phyloP scores from a whole-genome alignment of 257 asterid species.

The Catharanthus roseus region DNA sequence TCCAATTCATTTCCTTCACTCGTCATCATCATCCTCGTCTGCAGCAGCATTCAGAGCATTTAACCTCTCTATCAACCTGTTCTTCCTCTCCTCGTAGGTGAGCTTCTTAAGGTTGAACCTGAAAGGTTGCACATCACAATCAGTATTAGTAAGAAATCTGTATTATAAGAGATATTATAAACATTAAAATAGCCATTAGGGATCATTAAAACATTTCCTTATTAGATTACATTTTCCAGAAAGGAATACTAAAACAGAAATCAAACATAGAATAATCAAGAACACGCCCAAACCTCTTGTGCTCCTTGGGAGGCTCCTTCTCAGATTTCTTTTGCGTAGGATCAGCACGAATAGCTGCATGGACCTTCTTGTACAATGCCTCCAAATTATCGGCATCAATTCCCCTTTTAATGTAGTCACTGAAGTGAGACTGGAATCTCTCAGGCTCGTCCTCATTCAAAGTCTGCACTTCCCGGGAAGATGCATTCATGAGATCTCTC shows the following conservation, averaged over 20 bases:
- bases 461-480: conserved; percentile 22
- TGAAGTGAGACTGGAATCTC: conserved; percentile 59
- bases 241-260: not conserved
- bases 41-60: conserved; percentile 64
- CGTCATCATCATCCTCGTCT: conserved; percentile 45
- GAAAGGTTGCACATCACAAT: conserved; percentile 1
- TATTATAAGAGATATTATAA: not conserved
- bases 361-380: conserved; percentile 71
- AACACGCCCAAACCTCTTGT: conserved; percentile 34
- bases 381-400: conserved; percentile 51
- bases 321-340: conserved; percentile 39
- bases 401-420: conserved; percentile 50
- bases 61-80: conserved; percentile 58
- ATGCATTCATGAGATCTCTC: not conserved
- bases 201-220: not conserved
- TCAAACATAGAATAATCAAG: not conserved
- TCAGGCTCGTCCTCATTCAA: conserved; percentile 75
- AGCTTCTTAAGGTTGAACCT: conserved; percentile 71
- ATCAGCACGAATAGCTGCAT: conserved; percentile 58
- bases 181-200: not conserved
- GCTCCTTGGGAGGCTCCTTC: conserved; percentile 42
- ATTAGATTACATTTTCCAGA: not conserved
- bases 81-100: conserved; percentile 66
- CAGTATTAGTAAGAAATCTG: not conserved
- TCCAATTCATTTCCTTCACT: not conserved